These are phyloP conservation scores for Epichloe uncinata DNA, from an alignment of 2,329 filamentous ascomycete species.

Conservation along the genomic window DNA sequence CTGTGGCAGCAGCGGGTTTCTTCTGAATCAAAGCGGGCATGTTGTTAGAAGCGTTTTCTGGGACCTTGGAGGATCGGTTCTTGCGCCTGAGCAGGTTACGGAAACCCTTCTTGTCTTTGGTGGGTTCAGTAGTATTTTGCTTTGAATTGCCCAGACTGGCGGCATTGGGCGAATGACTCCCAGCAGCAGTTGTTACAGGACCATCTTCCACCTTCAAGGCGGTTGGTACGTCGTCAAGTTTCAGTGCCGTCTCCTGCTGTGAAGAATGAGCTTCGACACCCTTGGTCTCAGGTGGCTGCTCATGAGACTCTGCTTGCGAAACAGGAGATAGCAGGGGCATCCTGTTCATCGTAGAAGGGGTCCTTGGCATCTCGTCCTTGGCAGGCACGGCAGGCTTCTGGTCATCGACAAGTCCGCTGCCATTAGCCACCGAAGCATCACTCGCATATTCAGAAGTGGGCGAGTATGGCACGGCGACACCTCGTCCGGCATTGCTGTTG, in stretches of 20 bases:
- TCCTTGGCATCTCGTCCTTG: slow-evolving; percentile 19
- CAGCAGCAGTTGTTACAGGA: not conserved
- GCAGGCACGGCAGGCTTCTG: slow-evolving; percentile 25
- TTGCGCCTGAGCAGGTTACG: slow-evolving; percentile 55
- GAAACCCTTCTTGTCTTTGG: slow-evolving; percentile 36
- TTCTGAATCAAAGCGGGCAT: slow-evolving; percentile 37
- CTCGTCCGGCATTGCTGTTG: slow-evolving; percentile 58
- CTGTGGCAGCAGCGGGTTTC: slow-evolving; percentile 18
- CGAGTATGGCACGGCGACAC: slow-evolving; percentile 25
- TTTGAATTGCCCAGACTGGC: slow-evolving; percentile 28
- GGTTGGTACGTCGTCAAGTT: slow-evolving; percentile 1
- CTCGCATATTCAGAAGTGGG: slow-evolving; percentile 22
- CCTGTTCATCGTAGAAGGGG: slow-evolving; percentile 3
- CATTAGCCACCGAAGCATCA: slow-evolving; percentile 8
- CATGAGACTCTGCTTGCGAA: not conserved
- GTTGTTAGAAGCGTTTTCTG: slow-evolving; percentile 38
- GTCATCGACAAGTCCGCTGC: not conserved
- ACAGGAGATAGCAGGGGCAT: not conserved
- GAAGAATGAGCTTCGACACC: not conserved
- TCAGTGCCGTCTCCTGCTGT: not conserved
- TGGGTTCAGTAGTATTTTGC: slow-evolving; percentile 29
- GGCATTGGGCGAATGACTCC: not conserved
- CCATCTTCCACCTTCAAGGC: slow-evolving; percentile 13
- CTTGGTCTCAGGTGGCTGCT: not conserved
- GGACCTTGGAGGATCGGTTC: slow-evolving; percentile 43